A percentile compares a stretch with the other conserved stretches of the same genome.
Evolutionary conservation across 2,329 filamentous ascomycete species (phyloP).

Genomic region (Chrysoporthe deuterocubensis): DNA sequence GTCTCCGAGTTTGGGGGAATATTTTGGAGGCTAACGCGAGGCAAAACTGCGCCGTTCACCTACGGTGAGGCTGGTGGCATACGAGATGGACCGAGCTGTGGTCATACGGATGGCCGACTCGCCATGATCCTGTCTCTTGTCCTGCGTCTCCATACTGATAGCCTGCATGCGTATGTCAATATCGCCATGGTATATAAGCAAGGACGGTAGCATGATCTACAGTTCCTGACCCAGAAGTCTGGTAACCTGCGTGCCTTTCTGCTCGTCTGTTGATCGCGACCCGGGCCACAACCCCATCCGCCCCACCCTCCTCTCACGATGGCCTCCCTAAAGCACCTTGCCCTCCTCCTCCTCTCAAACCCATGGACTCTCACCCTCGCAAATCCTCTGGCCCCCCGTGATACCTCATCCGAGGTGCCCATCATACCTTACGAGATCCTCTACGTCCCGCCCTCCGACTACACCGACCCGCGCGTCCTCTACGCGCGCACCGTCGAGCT

Average conservation of each 20-base stretch:
- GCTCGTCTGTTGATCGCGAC: slow-evolving; percentile 30
- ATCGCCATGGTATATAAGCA: not conserved
- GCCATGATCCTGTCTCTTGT: not conserved
- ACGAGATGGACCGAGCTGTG: slow-evolving; percentile 13
- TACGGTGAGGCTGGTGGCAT: slow-evolving; percentile 8
- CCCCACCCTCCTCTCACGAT: slow-evolving; percentile 23
- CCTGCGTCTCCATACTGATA: slow-evolving; percentile 7
- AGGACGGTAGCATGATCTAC: slow-evolving; percentile 8
- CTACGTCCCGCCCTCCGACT: slow-evolving; percentile 48
- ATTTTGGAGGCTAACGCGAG: not conserved
- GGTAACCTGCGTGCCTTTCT: slow-evolving; percentile 17
- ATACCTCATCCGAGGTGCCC: slow-evolving; percentile 8
- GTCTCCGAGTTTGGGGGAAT: not conserved
- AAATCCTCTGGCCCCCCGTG: slow-evolving; percentile 18
- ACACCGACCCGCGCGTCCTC: slow-evolving; percentile 48
- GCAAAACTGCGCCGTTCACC: not conserved
- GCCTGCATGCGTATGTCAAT: not conserved
- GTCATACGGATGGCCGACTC: not conserved
- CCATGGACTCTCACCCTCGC: slow-evolving; percentile 30
- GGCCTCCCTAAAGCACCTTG: slow-evolving; percentile 30
- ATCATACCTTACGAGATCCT: slow-evolving; percentile 38
- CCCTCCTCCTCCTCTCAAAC: slow-evolving; percentile 32
- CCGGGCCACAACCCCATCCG: not conserved
- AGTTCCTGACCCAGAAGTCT: slow-evolving; percentile 8
- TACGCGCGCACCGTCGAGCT: slow-evolving; percentile 51